A percentile compares a stretch with the other conserved stretches of the same genome.
Conservation (phyloP, 805 yeast species). For the Sungouiozyma intestinalis region DNA sequence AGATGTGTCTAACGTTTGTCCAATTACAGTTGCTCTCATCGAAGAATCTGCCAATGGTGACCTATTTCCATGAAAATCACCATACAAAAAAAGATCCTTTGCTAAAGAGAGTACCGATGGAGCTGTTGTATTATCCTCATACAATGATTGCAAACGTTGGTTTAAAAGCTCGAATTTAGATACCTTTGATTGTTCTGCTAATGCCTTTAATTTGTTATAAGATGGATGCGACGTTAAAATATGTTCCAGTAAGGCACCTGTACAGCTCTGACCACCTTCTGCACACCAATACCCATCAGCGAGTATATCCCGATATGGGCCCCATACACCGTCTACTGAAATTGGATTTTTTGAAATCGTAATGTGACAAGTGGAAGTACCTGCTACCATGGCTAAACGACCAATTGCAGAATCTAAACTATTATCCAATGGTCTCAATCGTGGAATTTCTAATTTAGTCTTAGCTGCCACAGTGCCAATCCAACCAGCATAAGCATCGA, state of each 20-base stretch:
- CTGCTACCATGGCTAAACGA: constrained; percentile 94
- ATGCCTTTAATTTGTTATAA: constrained; percentile 52
- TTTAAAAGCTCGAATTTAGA: constrained; percentile 80
- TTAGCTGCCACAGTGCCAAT: constrained; percentile 94
- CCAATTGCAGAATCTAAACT: constrained; percentile 61
- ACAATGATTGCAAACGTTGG: constrained; percentile 58
- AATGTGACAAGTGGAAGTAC: constrained; percentile 95
- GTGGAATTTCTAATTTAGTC: constrained; percentile 31
- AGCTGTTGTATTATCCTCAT: constrained; percentile 42
- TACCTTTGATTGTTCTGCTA: constrained; percentile 56
- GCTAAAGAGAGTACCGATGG: constrained; percentile 67
- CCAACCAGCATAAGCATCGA: constrained; percentile 99
- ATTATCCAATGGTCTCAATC: constrained; percentile 35
- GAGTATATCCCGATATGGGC: constrained; percentile 90
- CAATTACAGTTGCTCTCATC: constrained; percentile 88
- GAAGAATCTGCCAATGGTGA: constrained; percentile 94
- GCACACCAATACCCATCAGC: constrained; percentile 91
- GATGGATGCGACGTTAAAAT: constrained; percentile 87
- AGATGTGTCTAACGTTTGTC: constrained; percentile 84
- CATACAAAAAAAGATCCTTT: constrained; percentile 81
- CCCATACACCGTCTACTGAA: constrained; percentile 97
- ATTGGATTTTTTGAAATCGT: constrained; percentile 75
- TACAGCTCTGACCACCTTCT: constrained; percentile 98
- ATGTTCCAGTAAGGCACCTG: constrained; percentile 88
- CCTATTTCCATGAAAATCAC: constrained; percentile 93